These are phyloP conservation scores for Schwanniomyces vanrijiae DNA, from an alignment of 805 yeast genomes.

Conservation along the genomic window DNA sequence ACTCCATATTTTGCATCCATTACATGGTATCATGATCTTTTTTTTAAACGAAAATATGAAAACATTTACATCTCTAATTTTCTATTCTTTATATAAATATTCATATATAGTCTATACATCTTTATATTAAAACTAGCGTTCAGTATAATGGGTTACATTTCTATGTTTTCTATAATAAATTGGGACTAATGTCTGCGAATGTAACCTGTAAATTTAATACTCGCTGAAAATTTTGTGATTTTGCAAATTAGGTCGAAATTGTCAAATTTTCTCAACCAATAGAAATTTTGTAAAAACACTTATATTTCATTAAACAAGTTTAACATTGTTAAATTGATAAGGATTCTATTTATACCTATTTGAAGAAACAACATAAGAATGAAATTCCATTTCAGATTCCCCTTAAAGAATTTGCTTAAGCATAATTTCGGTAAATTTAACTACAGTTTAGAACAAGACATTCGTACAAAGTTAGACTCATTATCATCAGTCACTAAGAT, in stretches of 20 bases:
- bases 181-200: background rate
- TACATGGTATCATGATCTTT: background rate
- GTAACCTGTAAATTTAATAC: background rate
- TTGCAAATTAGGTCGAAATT: conserved; percentile 8
- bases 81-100: background rate
- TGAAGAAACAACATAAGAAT: conserved; percentile 14
- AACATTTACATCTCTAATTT: too few species aligned
- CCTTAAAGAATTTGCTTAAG: conserved; percentile 38
- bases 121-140: too few species aligned
- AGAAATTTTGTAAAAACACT: conserved; percentile 18
- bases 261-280: conserved; percentile 16
- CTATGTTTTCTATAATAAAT: background rate
- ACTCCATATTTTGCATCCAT: conserved; percentile 2
- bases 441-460: conserved; percentile 56
- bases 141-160: background rate
- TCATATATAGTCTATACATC: too few species aligned
- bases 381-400: conserved; percentile 44
- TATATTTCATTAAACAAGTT: background rate
- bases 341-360: background rate
- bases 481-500: conserved; percentile 66
- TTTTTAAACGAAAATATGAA: too few species aligned
- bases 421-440: conserved; percentile 42
- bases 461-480: conserved; percentile 58
- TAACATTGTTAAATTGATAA: background rate
- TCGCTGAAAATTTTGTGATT: conserved; percentile 3